A percentile compares a stretch with the other conserved stretches of the same genome.
Conservation (phyloP, 805 yeast species). For the Ogataea pignaliae region DNA sequence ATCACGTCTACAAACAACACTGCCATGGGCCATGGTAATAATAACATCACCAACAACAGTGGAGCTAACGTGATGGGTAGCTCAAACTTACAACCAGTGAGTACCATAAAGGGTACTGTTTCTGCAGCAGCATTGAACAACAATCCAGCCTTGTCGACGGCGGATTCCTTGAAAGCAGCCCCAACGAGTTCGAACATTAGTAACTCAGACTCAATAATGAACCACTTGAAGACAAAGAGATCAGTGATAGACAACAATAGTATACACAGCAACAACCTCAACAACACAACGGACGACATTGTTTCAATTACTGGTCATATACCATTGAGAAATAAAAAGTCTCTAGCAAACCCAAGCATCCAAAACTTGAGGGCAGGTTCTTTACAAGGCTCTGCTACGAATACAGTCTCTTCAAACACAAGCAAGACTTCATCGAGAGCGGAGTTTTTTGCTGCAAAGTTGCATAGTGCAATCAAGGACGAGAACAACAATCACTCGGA, state of each 20-base stretch:
- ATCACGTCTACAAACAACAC: neutral
- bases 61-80: neutral
- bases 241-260: conserved; percentile 14
- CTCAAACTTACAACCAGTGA: neutral
- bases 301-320: conserved; percentile 1
- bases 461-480: conserved; percentile 92
- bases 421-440: conserved; percentile 68
- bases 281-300: conserved; percentile 4
- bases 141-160: neutral
- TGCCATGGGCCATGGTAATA: neutral
- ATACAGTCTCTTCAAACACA: conserved; percentile 24
- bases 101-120: too few species aligned
- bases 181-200: neutral
- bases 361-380: conserved; percentile 23
- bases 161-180: neutral
- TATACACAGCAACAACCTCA: neutral
- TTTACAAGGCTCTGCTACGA: conserved; percentile 14
- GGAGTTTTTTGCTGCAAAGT: conserved; percentile 89
- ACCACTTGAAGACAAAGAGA: conserved; percentile 20
- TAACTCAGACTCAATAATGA: conserved; percentile 14
- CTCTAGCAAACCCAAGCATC: conserved; percentile 20
- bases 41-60: neutral
- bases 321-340: conserved; percentile 10
- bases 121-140: too few species aligned
- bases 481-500: conserved; percentile 67